phyloP scores from a whole-genome alignment of 2,329 filamentous ascomycete genomes.

The Trichoderma brevicompactum region DNA sequence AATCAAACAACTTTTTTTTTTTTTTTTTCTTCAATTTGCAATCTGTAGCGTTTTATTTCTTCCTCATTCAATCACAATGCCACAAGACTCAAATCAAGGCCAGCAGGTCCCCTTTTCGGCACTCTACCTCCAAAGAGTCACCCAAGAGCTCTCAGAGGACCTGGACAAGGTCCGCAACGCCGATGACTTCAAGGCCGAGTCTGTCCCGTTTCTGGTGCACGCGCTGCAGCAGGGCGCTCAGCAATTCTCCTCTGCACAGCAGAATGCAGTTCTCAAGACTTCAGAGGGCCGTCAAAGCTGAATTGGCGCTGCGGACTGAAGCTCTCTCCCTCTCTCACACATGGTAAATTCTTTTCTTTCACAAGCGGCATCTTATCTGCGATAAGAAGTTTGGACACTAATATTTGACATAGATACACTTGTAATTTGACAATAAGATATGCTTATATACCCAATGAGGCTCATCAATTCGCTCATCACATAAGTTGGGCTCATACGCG shows the following conservation, averaged over 20 bases:
- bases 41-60: background rate
- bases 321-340: background rate
- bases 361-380: background rate
- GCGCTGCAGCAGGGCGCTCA: conserved; percentile 70
- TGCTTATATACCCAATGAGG: no score
- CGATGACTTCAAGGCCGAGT: conserved; percentile 70
- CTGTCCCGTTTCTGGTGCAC: conserved; percentile 66
- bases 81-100: conserved; percentile 35
- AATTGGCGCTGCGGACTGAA: background rate
- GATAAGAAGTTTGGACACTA: background rate
- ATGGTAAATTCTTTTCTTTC: background rate
- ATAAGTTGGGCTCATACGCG: background rate
- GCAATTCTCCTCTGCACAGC: conserved; percentile 55
- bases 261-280: conserved; percentile 9
- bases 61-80: background rate
- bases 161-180: conserved; percentile 70
- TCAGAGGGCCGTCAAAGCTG: conserved; percentile 1
- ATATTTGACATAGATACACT: no score
- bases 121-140: conserved; percentile 71
- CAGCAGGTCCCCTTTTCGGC: conserved; percentile 53
- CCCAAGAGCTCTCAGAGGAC: conserved; percentile 73
- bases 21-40: background rate
- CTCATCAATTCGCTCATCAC: background rate
- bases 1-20: background rate
- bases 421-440: no score